Evolutionary conservation across 2,329 filamentous ascomycete genomes (phyloP), one percentile per base, ranked within the genome.

Genomic region (Rosellinia necatrix): DNA sequence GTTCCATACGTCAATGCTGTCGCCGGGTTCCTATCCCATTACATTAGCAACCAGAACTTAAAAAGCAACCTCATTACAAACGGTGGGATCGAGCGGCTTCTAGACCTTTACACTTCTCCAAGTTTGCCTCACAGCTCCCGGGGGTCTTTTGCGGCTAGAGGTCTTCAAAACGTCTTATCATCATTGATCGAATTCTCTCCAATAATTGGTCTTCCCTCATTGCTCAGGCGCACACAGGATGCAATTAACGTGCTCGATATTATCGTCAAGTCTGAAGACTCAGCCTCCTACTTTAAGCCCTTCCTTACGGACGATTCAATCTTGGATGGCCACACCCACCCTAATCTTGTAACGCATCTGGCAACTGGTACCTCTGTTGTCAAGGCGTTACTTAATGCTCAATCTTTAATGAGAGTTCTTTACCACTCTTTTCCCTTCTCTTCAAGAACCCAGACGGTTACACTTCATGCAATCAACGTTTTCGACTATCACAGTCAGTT

Each of bases 91-190:
- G 91, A 97, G 71, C 80, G 89, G 47, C 79, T 97, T 17, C 79
- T 99, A 50, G 91, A 97, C 68, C 84, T 97, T 52, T 88, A 88
- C 35, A 90, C 89, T 50, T 84, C 92, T 25, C 89, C 91, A 4
- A 92, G 91, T 70, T 80, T 97, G 42, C 86, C 91, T 1, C 86
- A 86, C 64, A 83, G 90, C 66, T 87, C 90, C 67, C 82, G 86
- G 34, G 86, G 89, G 35, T 82, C 83, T 5, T 75, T 81, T 49
- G 84, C 89, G 3, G 87, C 87, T 53, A 83, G 87, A 57, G 85
- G 88, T 57, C 79, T 97, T 50, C 84, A 87, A 13, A 83, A 85
- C 30, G 87, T 96, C 9, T 79, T 96, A 46, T 85, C 90, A 60
- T 82, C 88, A 61, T 81, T 97, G 60, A 84, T 92, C 6, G 93